These are phyloP conservation scores for Celoporthe dispersa DNA, from an alignment of 2,329 filamentous ascomycete genomes.

Conservation along the genomic window DNA sequence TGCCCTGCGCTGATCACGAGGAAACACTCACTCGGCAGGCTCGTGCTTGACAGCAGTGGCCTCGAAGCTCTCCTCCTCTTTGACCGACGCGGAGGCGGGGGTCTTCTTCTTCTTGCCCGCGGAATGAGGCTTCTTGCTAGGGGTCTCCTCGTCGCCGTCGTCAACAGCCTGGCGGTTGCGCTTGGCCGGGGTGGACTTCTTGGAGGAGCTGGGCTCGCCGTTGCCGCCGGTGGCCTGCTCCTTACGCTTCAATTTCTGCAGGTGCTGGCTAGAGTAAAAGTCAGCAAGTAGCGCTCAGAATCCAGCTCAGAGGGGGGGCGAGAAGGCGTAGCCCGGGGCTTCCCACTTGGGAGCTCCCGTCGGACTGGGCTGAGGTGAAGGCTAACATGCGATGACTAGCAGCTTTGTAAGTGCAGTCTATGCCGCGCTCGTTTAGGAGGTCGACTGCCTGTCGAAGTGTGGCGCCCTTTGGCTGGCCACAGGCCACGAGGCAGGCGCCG, in stretches of 20 bases:
- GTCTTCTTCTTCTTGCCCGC: background rate
- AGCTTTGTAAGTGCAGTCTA: constrained; percentile 22
- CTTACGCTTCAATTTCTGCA: constrained; percentile 42
- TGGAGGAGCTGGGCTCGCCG: constrained; percentile 24
- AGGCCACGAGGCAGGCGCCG: constrained; percentile 32
- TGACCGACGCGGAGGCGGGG: background rate
- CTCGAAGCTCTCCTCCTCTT: constrained; percentile 15
- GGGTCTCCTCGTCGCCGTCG: background rate
- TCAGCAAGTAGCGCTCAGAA: constrained; percentile 9
- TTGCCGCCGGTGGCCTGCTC: constrained; percentile 49
- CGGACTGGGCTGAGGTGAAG: background rate
- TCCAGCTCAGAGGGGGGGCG: too few relatives aligned
- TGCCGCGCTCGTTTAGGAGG: constrained; percentile 29
- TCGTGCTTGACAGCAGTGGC: constrained; percentile 16
- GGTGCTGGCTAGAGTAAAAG: constrained; percentile 38
- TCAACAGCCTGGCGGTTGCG: constrained; percentile 28
- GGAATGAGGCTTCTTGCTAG: constrained; percentile 10
- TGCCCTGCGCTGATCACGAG: too few relatives aligned
- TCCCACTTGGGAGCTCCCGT: constrained; percentile 11
- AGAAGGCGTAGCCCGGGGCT: background rate
- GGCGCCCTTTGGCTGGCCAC: constrained; percentile 34
- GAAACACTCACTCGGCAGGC: constrained; percentile 14
- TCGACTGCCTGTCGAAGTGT: constrained; percentile 34
- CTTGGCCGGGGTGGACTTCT: constrained; percentile 23
- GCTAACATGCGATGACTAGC: constrained; percentile 25